Conservation (phyloP, 129 eudicot genomes). For the Flaveria robusta region DNA sequence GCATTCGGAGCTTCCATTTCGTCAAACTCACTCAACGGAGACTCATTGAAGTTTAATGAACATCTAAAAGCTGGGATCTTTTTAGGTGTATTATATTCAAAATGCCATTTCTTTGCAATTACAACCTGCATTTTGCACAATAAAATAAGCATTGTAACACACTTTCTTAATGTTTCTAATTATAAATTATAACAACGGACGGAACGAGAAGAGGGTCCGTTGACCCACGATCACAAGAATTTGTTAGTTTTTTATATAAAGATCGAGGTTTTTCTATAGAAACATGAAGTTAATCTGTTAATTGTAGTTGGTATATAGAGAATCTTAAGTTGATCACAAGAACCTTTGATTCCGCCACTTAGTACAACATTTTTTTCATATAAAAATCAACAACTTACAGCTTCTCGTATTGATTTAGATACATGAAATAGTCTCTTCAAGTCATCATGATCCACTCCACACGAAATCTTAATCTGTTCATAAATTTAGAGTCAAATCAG, state of each 20-base stretch:
- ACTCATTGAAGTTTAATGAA: slow-evolving; percentile 33
- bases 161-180: not conserved
- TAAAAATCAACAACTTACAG: slow-evolving; percentile 44
- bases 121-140: slow-evolving; percentile 35
- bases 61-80: slow-evolving; percentile 41
- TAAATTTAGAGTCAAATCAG: not conserved
- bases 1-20: slow-evolving; percentile 63
- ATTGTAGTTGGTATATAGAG: no score
- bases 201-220: no score
- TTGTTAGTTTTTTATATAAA: no score
- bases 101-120: slow-evolving; percentile 54
- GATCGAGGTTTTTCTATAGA: no score
- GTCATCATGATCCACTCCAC: slow-evolving; percentile 71
- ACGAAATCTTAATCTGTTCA: slow-evolving; percentile 56
- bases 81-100: slow-evolving; percentile 52
- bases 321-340: no score
- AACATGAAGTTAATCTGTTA: no score
- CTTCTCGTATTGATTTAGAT: slow-evolving; percentile 58
- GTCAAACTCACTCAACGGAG: slow-evolving; percentile 11
- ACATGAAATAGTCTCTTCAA: slow-evolving; percentile 54
- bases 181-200: not conserved
- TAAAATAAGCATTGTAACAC: not conserved
- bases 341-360: no score
- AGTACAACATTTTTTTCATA: no score
- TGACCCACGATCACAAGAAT: no score